Percentiles rank a stretch among this genome's conserved stretches.
Conservation (phyloP, 108 stramenopile species). For the Cyclotella baltica region DNA sequence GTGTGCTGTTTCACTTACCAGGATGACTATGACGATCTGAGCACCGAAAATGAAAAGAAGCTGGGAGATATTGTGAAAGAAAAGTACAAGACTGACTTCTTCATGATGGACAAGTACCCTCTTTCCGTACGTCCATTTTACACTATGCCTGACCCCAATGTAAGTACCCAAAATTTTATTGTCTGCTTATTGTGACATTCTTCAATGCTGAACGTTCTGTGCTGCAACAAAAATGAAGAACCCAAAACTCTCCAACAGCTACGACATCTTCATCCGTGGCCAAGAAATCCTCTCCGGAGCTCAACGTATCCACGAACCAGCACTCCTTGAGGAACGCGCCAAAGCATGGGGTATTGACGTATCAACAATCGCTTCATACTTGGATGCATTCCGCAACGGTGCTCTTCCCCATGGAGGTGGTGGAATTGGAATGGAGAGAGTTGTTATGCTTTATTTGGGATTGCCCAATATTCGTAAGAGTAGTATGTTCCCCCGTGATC, state of each 20-base stretch:
- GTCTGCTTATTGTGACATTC: neutral
- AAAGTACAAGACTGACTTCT: constrained; percentile 99
- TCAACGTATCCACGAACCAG: constrained; percentile 98
- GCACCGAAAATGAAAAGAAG: constrained; percentile 97
- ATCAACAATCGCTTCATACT: constrained; percentile 86
- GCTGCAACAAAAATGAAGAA: constrained; percentile 44
- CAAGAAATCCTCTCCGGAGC: constrained; percentile 99
- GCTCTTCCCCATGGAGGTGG: constrained; percentile 97
- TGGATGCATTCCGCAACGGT: constrained; percentile 98
- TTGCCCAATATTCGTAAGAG: constrained; percentile 97
- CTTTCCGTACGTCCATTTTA: constrained; percentile 97
- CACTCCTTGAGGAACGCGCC: constrained; percentile 91
- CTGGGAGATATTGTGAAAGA: constrained; percentile 95
- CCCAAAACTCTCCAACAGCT: constrained; percentile 94
- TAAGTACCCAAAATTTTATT: constrained; percentile 25
- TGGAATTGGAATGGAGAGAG: constrained; percentile 98
- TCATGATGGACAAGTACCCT: constrained; percentile 99
- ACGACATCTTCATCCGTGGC: constrained; percentile 99
- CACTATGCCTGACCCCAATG: constrained; percentile 97
- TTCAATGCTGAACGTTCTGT: neutral
- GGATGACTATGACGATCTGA: constrained; percentile 95
- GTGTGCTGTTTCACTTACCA: neutral
- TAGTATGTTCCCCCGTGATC: constrained; percentile 98
- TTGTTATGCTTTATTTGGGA: constrained; percentile 99
- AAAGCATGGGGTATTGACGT: constrained; percentile 92